Percentiles rank a stretch among this genome's conserved stretches.
phyloP scores from a whole-genome alignment of 805 yeast species.

The Saturnispora galanensis region DNA sequence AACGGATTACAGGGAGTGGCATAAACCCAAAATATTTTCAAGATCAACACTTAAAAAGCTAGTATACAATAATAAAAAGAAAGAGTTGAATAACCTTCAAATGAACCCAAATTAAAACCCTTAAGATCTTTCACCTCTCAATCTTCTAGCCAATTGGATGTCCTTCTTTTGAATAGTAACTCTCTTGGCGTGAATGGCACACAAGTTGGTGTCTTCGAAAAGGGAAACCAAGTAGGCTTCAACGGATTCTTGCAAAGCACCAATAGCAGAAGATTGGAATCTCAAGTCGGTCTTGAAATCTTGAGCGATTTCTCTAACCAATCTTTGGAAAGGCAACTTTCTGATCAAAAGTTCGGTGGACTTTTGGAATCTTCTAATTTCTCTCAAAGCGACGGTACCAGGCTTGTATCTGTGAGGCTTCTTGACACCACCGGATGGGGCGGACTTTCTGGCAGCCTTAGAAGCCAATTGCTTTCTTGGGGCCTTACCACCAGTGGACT shows the following conservation, averaged over 20 bases:
- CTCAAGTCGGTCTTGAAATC: slow-evolving; percentile 89
- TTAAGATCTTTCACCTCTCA: slow-evolving; percentile 92
- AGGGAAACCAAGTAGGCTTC: slow-evolving; percentile 95
- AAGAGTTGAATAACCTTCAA: slow-evolving; percentile 2
- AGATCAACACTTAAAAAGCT: slow-evolving; percentile 12
- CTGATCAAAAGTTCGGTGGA: slow-evolving; percentile 91
- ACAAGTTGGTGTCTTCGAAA: slow-evolving; percentile 96
- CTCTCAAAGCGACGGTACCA: slow-evolving; percentile 94
- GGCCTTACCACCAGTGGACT: slow-evolving; percentile 92
- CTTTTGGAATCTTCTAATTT: slow-evolving; percentile 95
- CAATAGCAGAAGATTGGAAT: slow-evolving; percentile 95
- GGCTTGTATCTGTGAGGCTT: slow-evolving; percentile 96
- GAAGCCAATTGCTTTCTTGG: slow-evolving; percentile 92
- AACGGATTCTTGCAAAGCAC: slow-evolving; percentile 97
- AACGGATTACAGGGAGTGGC: background rate
- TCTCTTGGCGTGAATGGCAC: slow-evolving; percentile 98
- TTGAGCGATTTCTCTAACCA: slow-evolving; percentile 92
- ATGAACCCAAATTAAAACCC: slow-evolving; percentile 9
- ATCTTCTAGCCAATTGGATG: slow-evolving; percentile 94
- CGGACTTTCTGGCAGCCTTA: slow-evolving; percentile 88
- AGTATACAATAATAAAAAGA: slow-evolving; percentile 15
- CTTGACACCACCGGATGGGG: slow-evolving; percentile 92
- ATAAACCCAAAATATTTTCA: background rate
- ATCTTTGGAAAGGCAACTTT: slow-evolving; percentile 95
- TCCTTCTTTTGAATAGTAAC: slow-evolving; percentile 98